Evolutionary conservation across 192 early-diverging fungal genomes (phyloP).

Genomic region (Borealophlyctis nickersoniae): DNA sequence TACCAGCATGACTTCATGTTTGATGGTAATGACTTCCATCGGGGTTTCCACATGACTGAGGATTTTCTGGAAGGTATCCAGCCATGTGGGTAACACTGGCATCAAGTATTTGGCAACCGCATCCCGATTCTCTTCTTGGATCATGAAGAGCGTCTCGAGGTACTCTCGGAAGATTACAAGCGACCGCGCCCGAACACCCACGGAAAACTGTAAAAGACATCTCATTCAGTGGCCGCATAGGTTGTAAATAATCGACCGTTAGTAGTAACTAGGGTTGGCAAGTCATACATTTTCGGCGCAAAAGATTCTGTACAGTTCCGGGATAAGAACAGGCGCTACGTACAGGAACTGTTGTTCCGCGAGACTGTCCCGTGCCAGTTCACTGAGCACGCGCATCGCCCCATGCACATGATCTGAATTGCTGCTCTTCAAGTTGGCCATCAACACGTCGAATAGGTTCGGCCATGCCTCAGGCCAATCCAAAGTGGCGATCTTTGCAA

Average conservation of each 20-base stretch:
- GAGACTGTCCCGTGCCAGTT: constrained; percentile 83
- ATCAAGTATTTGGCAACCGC: constrained; percentile 66
- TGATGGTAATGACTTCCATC: constrained; percentile 58
- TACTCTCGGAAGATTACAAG: constrained; percentile 81
- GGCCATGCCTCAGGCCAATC: constrained; percentile 97
- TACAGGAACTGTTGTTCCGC: constrained; percentile 82
- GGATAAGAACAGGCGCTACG: constrained; percentile 75
- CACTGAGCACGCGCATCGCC: constrained; percentile 80
- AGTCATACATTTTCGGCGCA: constrained; percentile 19
- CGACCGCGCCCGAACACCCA: constrained; percentile 59
- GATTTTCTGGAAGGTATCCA: constrained; percentile 61
- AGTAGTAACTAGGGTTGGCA: not conserved
- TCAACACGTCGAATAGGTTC: constrained; percentile 74
- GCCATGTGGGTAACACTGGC: constrained; percentile 79
- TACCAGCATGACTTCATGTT: constrained; percentile 73
- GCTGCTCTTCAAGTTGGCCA: constrained; percentile 58
- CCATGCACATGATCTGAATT: constrained; percentile 75
- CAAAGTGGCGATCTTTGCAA: constrained; percentile 84
- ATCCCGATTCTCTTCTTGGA: constrained; percentile 73
- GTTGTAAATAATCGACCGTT: not conserved
- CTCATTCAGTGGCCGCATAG: no score
- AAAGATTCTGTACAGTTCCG: constrained; percentile 81
- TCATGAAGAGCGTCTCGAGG: constrained; percentile 76
- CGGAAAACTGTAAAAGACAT: constrained; percentile 6
- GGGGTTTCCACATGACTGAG: constrained; percentile 55